Conservation (phyloP, 176 grass and related monocot genomes). For the Triticum dicoccoides region DNA sequence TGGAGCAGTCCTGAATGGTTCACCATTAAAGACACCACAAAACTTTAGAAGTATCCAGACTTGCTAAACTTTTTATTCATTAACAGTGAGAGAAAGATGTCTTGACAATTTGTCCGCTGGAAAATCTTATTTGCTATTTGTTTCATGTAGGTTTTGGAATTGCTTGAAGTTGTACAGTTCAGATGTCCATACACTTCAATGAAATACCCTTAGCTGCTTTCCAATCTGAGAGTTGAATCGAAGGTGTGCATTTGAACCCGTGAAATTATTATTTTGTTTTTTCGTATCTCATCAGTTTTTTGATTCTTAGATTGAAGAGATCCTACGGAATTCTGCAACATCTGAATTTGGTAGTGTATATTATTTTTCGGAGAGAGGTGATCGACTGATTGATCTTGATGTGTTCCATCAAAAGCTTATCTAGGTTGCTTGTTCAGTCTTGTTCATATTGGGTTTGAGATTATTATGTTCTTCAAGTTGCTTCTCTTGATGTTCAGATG, state of each 20-base stretch:
- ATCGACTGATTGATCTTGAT: no score
- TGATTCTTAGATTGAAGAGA: constrained; percentile 63
- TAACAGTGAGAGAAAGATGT: neutral
- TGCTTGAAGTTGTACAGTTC: constrained; percentile 45
- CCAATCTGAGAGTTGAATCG: constrained; percentile 24
- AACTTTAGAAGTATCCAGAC: neutral
- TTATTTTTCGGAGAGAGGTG: no score
- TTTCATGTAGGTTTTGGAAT: constrained; percentile 65
- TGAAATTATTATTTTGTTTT: neutral
- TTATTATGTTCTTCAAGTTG: no score
- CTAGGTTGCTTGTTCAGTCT: no score
- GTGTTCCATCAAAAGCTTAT: no score
- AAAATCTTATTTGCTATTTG: neutral
- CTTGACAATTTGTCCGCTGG: neutral
- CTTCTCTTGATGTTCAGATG: no score
- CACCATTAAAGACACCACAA: neutral
- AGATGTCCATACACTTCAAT: no score
- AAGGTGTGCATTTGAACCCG: constrained; percentile 32
- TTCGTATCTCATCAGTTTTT: neutral
- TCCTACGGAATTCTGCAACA: constrained; percentile 32
- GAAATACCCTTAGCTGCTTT: no score
- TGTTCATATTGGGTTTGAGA: no score
- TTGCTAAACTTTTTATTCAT: neutral
- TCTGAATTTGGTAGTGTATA: no score
- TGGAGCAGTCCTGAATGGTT: no score